Evolutionary conservation across 2,329 filamentous ascomycete species (phyloP).

Genomic region (Cladosporium velox): DNA sequence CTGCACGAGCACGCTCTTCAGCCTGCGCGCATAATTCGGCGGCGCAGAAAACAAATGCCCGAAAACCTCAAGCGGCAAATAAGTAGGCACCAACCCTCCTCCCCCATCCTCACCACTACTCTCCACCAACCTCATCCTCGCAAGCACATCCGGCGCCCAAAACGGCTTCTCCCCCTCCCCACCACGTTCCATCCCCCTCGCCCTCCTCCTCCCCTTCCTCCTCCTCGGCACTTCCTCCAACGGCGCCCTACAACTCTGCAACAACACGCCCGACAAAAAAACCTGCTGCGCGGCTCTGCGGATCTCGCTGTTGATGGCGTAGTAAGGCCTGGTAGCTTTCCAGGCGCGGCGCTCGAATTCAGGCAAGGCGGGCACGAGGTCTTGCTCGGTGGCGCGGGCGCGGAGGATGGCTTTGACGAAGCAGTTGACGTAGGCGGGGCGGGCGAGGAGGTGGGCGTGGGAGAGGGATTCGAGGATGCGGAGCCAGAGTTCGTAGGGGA

Average conservation of each 20-base stretch:
- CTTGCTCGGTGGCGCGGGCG: not conserved
- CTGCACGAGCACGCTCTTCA: not conserved
- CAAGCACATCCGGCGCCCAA: not conserved
- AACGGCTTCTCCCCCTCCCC: not conserved
- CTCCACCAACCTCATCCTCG: not conserved
- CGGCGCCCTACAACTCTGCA: not conserved
- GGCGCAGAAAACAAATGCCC: not conserved
- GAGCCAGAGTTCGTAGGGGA: conserved; percentile 1
- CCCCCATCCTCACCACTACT: too few relatives aligned
- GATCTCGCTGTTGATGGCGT: not conserved
- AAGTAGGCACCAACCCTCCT: not conserved
- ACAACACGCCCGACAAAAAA: not conserved
- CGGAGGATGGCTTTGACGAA: not conserved
- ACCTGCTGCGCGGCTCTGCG: not conserved
- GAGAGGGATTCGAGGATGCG: conserved; percentile 4
- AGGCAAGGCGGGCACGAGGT: not conserved
- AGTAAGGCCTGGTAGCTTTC: not conserved
- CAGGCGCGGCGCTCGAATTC: not conserved
- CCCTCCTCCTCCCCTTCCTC: not conserved
- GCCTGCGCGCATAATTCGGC: not conserved
- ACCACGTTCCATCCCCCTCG: not conserved
- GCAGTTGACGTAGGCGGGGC: conserved; percentile 1
- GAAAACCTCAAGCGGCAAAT: not conserved
- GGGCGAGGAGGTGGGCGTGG: not conserved
- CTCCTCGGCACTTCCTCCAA: not conserved